These are phyloP conservation scores for Arachnomyces sp. DNA, from an alignment of 2,329 filamentous ascomycete species.

Conservation along the genomic window DNA sequence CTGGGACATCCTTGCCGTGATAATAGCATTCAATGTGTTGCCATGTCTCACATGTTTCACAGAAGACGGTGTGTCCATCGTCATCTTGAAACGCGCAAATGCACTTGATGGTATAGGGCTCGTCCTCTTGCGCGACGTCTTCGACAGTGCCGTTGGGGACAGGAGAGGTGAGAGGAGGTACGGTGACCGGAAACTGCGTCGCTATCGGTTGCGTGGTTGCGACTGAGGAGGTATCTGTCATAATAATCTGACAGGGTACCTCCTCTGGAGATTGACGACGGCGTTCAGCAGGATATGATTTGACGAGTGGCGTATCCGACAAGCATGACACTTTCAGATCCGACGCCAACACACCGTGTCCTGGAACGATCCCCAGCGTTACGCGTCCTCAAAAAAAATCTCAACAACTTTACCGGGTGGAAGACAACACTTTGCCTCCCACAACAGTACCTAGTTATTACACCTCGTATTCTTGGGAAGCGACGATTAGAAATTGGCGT, in stretches of 20 bases:
- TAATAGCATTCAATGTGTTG: constrained; percentile 98
- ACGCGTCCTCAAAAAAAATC: constrained; percentile 1
- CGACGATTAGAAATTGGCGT: too few species aligned
- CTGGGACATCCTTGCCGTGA: constrained; percentile 64
- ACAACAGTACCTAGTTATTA: too few species aligned
- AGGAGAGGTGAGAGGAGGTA: constrained; percentile 33
- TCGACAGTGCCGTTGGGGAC: constrained; percentile 28
- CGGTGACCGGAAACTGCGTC: constrained; percentile 40
- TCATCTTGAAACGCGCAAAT: constrained; percentile 91
- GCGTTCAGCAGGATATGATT: constrained; percentile 10
- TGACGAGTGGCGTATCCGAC: neutral
- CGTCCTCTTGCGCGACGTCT: constrained; percentile 37
- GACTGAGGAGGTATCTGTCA: constrained; percentile 47
- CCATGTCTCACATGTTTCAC: constrained; percentile 93
- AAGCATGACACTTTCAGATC: too few species aligned
- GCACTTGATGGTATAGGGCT: constrained; percentile 86
- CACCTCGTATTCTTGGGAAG: too few species aligned
- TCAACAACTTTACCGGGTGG: constrained; percentile 1
- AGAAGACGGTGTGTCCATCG: constrained; percentile 95
- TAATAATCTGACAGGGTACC: constrained; percentile 47
- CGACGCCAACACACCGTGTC: too few species aligned
- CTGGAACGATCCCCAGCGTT: neutral
- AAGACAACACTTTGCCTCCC: neutral
- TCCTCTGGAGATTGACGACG: constrained; percentile 25
- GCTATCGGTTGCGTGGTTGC: constrained; percentile 42